Base-by-base conservation (phyloP, 1,284 basidiomycete species). In the Takashimella koratensis region DNA sequence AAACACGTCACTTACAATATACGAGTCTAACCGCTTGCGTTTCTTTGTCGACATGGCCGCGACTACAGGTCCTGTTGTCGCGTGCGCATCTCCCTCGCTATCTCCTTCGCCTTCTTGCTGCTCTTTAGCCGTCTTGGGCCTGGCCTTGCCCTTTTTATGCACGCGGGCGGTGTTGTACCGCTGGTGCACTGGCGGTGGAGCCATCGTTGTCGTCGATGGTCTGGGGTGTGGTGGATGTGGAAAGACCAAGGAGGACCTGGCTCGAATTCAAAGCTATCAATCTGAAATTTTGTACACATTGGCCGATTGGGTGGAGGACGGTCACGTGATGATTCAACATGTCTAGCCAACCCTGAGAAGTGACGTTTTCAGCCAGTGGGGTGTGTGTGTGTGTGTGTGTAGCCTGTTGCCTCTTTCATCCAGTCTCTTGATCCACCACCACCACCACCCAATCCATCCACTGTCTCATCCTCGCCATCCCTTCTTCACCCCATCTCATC, bases 1-100 rank as follows among this genome's bases (percentile, higher is more conserved):
- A 91, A 91, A n/a, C 84, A 82, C 19, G 78, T 13, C 83, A 82
- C 68, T 85, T 84, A 74, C 76, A 52, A 75, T 77, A 52, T 73
- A 77, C 2, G 71, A 74, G 41, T 76, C 76, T 24, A 76, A 66
- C 10, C 75, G 58, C 59, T 76, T 77, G 49, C 66, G 63, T 65
- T 75, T 77, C 68, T 75, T 77, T 39, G 64, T 65, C 36, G 67
- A 73, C 73, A 75, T 76, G 43, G 63, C 66, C 23, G 58, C n/a
- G n/a, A 52, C 41, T 60, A 63, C 22, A 62, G 52, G 48, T 60
- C 59, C 65, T 50, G 52, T 19, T 74, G 74, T n/a, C n/a, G n/a
- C n/a, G n/a, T n/a, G n/a, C n/a, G n/a, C n/a, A n/a, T n/a, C n/a
- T n/a, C n/a, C n/a, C n/a, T n/a, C n/a, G n/a, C n/a, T n/a, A n/a